Evolutionary conservation across 2,329 filamentous ascomycete species (phyloP).

Genomic region (Alternaria alternata): DNA sequence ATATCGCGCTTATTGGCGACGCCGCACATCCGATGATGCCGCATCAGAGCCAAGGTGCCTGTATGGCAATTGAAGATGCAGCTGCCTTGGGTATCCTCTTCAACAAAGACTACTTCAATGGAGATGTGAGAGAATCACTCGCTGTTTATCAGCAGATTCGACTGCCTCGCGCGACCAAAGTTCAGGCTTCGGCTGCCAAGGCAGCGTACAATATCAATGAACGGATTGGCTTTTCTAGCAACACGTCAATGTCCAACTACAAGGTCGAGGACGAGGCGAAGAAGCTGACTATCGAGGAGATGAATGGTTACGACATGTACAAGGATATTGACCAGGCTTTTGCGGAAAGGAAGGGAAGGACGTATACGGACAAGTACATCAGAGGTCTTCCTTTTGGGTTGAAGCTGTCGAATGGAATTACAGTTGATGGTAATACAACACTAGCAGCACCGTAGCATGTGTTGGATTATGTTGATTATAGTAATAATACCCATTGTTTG

Average conservation of each 20-base stretch:
- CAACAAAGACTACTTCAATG: conserved; percentile 54
- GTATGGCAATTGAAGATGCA: conserved; percentile 73
- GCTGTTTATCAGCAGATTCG: conserved; percentile 49
- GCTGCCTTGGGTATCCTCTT: conserved; percentile 70
- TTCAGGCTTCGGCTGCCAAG: conserved; percentile 49
- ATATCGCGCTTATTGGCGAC: conserved; percentile 69
- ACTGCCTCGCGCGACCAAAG: conserved; percentile 49
- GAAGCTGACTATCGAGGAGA: conserved; percentile 73
- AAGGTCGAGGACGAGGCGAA: conserved; percentile 68
- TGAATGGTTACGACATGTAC: conserved; percentile 59
- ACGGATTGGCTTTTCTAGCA: conserved; percentile 65
- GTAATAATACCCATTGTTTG: neutral
- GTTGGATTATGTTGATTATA: neutral
- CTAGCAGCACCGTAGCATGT: neutral
- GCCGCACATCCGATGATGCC: conserved; percentile 75
- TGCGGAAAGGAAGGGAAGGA: conserved; percentile 20
- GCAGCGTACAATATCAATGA: conserved; percentile 53
- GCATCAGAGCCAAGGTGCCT: conserved; percentile 73
- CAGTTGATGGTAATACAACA: neutral
- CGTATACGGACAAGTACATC: conserved; percentile 13
- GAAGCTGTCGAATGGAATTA: conserved; percentile 17
- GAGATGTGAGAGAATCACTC: conserved; percentile 44
- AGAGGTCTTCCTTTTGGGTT: conserved; percentile 20
- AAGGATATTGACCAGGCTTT: conserved; percentile 27
- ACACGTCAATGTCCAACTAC: conserved; percentile 65